Evolutionary conservation across 2,329 filamentous ascomycete genomes (phyloP).

Genomic region (Calonectria henricotiae): DNA sequence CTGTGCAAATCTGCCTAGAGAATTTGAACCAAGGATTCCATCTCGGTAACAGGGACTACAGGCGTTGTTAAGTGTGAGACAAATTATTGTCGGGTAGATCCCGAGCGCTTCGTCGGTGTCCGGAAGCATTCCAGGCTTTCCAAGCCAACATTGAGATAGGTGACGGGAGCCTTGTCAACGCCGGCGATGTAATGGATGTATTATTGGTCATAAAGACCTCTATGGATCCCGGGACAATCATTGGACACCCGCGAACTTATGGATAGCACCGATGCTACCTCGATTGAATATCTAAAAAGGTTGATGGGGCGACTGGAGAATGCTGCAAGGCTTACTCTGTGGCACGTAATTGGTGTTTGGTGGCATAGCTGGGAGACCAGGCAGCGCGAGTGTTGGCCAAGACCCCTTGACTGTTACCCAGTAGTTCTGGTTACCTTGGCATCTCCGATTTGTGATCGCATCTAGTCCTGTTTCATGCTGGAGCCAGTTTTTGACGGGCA

Average conservation of each 20-base stretch:
- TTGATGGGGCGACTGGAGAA: slow-evolving; percentile 11
- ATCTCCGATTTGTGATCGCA: neutral
- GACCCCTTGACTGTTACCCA: neutral
- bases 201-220: neutral
- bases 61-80: neutral
- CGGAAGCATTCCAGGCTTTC: neutral
- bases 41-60: neutral
- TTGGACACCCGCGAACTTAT: neutral
- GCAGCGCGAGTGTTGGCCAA: neutral
- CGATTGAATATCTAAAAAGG: slow-evolving; percentile 4
- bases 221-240: too few species aligned
- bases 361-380: neutral
- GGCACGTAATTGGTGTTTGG: neutral
- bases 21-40: neutral
- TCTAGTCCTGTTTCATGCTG: neutral
- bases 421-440: neutral
- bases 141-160: too few species aligned
- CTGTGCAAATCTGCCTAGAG: neutral
- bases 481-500: too few species aligned
- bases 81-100: neutral
- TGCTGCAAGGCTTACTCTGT: neutral
- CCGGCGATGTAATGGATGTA: neutral
- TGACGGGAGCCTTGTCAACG: neutral
- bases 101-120: neutral
- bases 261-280: neutral